phyloP scores from a whole-genome alignment of 2,329 filamentous ascomycete genomes.

The Colletotrichum godetiae region DNA sequence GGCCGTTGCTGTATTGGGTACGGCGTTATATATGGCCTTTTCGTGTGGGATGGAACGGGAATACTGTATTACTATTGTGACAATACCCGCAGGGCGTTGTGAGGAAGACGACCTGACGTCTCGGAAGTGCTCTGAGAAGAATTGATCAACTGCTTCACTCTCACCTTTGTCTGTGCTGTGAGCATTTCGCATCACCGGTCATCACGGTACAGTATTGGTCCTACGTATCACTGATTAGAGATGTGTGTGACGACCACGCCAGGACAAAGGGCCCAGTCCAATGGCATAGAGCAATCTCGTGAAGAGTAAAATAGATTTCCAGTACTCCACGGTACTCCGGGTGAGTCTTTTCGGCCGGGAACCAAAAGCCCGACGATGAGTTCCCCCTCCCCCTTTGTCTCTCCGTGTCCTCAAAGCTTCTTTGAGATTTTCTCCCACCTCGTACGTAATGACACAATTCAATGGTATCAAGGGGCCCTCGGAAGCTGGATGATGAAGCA shows the following conservation, averaged over 20 bases:
- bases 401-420: not conserved
- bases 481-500: not conserved
- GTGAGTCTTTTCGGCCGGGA: not conserved
- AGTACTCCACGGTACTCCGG: not conserved
- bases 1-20: not conserved
- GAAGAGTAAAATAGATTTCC: not conserved
- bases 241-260: not conserved
- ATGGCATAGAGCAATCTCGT: not conserved
- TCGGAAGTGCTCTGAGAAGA: not conserved
- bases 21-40: constrained; percentile 5
- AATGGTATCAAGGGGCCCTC: not conserved
- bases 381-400: not conserved
- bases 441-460: not conserved
- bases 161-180: not conserved
- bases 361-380: not conserved
- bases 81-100: constrained; percentile 12
- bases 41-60: constrained; percentile 1
- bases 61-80: constrained; percentile 16
- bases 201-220: not conserved
- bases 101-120: not conserved
- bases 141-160: not conserved
- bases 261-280: not conserved
- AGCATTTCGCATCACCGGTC: not conserved
- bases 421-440: not conserved
- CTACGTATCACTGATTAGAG: not conserved